These are phyloP conservation scores for Aspergillus arachidicola DNA, from an alignment of 2,329 filamentous ascomycete species.

Conservation along the genomic window DNA sequence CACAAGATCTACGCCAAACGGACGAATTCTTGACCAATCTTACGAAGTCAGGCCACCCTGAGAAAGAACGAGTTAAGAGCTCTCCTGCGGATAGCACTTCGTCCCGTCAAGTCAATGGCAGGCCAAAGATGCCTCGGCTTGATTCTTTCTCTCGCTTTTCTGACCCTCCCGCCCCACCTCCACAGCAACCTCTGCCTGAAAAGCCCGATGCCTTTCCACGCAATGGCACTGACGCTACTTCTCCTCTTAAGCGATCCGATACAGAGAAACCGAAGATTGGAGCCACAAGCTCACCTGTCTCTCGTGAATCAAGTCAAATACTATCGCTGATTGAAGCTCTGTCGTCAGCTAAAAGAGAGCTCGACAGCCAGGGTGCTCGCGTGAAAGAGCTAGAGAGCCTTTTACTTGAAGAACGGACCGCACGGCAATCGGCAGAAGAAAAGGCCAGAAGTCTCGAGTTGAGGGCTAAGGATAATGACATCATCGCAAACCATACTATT, in stretches of 20 bases:
- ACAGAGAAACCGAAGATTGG: conserved; percentile 71
- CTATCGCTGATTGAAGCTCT: conserved; percentile 82
- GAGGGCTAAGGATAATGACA: conserved; percentile 47
- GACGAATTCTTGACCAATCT: conserved; percentile 79
- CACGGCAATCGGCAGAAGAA: conserved; percentile 82
- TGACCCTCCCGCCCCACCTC: conserved; percentile 89
- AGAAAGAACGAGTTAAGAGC: conserved; percentile 53
- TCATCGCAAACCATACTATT: not conserved
- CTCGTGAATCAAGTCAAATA: conserved; percentile 70
- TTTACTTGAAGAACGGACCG: conserved; percentile 76
- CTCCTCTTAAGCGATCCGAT: conserved; percentile 71
- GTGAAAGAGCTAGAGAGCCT: conserved; percentile 80
- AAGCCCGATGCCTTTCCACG: conserved; percentile 71
- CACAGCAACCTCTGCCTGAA: conserved; percentile 88
- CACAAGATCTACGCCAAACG: conserved; percentile 80
- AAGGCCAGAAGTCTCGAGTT: conserved; percentile 71
- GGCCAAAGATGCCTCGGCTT: conserved; percentile 57
- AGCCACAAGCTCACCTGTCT: conserved; percentile 46
- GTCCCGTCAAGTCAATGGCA: conserved; percentile 50
- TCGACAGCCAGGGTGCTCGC: conserved; percentile 77
- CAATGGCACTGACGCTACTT: conserved; percentile 47
- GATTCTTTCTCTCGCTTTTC: conserved; percentile 85
- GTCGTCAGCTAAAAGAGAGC: conserved; percentile 79
- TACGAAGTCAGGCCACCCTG: conserved; percentile 68
- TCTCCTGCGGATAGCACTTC: conserved; percentile 48